phyloP scores from a whole-genome alignment of 169 alveolate species.

The Ichthyophthirius multifiliis region DNA sequence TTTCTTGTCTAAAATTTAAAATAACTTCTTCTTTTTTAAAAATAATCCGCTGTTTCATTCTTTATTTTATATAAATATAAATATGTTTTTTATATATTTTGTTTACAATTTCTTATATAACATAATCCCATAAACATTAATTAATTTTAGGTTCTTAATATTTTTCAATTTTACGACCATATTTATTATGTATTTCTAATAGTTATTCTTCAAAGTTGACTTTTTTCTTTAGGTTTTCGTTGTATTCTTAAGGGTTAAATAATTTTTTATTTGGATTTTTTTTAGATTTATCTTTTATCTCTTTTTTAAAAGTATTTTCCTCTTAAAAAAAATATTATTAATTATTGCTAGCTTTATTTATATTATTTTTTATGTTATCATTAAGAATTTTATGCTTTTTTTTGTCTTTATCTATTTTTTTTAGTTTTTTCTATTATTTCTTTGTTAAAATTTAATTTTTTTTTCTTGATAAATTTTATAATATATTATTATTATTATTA shows the following conservation, averaged over 20 bases:
- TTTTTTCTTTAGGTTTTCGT: conserved; percentile 10
- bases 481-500: background rate
- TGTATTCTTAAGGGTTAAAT: background rate
- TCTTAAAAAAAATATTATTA: background rate
- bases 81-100: background rate
- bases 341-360: background rate
- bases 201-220: conserved; percentile 23
- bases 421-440: background rate
- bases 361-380: background rate
- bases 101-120: conserved; percentile 30
- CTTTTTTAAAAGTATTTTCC: background rate
- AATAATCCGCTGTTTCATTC: conserved; percentile 28
- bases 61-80: background rate
- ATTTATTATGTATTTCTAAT: conserved; percentile 13
- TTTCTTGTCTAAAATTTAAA: conserved; percentile 26
- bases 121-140: conserved; percentile 34
- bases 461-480: background rate
- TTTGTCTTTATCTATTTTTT: background rate
- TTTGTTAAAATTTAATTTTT: background rate
- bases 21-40: conserved; percentile 22
- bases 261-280: conserved; percentile 3
- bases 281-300: background rate
- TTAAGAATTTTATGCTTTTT: too few relatives aligned
- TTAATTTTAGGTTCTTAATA: conserved; percentile 17
- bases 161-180: conserved; percentile 32